Evolutionary conservation across 2,329 filamentous ascomycete genomes (phyloP), one percentile per base, ranked within the genome.

Genomic region (Arthrobotrys pseudoclavata): DNA sequence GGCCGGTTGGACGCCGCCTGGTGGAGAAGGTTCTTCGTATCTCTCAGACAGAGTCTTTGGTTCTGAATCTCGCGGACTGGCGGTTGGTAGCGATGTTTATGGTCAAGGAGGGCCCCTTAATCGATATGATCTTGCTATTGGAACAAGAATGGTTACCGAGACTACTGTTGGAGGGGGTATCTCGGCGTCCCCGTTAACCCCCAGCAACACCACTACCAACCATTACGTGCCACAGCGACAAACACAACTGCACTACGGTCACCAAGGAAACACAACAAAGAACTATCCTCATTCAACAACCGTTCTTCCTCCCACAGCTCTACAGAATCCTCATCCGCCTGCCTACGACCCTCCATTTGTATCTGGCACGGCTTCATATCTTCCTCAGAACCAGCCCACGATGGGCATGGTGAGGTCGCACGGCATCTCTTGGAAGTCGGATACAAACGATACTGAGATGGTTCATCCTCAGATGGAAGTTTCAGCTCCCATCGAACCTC

Each of bases 371-470:
- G 10, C 50, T 47, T 22, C 52, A 24, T n/a, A 13, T 50, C 34
- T 24, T 15, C 15, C 34, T 45, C 50, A 26, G 53, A 20, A 24
- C 22, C 64, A 34, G 24, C 64, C 22, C 29, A 69, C 47, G 31
- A 76, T 76, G 71, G 71, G 71, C 26, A 76, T 50, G 18, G 26
- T 76, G 55, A 50, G 40, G 29, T 57, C 55, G 3, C 60, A 62
- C 13, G 22, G 45, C 40, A 53, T 69, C 22, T 47, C 53, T n/a
- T 60, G 40, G 45, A 60, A 26, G 20, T 31, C 47, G 20, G 34
- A 22, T 20, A n/a, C 26, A 13, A 63, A 64, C 26, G 47, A 52
- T 7, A 18, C 37, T 15, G 71, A 48, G 34, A n/a, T 13, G 9
- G 24, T n/a, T n/a, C 18, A 29, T 34, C 10, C 42, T 13, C 52